Percentiles rank a stretch among this genome's conserved stretches.
Evolutionary conservation across 176 grass and related monocot genomes (phyloP).

Genomic region (Thalia dealbata): DNA sequence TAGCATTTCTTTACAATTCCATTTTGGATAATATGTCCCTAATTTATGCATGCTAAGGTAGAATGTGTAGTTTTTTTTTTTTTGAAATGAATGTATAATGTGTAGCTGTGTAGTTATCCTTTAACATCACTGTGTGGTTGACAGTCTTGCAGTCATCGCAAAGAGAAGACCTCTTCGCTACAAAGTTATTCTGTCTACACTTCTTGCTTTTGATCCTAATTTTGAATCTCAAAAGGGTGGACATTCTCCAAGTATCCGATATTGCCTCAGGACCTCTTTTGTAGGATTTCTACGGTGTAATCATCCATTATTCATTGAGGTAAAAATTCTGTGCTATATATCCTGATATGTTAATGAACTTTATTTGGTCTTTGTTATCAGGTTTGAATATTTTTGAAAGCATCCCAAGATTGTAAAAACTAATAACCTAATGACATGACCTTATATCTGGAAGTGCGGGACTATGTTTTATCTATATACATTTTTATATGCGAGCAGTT

Average conservation of each 20-base stretch:
- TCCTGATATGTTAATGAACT: slow-evolving; percentile 7
- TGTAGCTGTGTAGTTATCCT: not conserved
- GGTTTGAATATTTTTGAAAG: no score
- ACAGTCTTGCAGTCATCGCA: slow-evolving; percentile 82
- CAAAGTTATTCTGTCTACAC: slow-evolving; percentile 40
- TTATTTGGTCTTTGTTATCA: not conserved
- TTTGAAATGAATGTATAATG: no score
- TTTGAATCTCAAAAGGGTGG: slow-evolving; percentile 38
- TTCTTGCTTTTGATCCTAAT: slow-evolving; percentile 70
- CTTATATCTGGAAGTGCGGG: not conserved
- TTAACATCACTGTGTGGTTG: slow-evolving; percentile 14
- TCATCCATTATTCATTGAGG: slow-evolving; percentile 65
- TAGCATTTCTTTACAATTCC: not conserved
- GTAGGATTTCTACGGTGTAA: slow-evolving; percentile 77
- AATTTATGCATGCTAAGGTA: not conserved
- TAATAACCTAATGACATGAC: not conserved
- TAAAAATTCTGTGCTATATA: slow-evolving; percentile 27
- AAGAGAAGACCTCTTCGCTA: slow-evolving; percentile 64
- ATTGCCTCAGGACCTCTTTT: slow-evolving; percentile 54
- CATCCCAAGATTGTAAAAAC: not conserved
- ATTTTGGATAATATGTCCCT: not conserved
- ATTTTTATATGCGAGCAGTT: not conserved
- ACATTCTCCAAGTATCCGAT: slow-evolving; percentile 75
- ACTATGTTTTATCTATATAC: not conserved
- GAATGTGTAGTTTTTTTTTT: no score